These are phyloP conservation scores for Eucalyptus caleyi DNA, from an alignment of 345 rosid species.

Conservation along the genomic window DNA sequence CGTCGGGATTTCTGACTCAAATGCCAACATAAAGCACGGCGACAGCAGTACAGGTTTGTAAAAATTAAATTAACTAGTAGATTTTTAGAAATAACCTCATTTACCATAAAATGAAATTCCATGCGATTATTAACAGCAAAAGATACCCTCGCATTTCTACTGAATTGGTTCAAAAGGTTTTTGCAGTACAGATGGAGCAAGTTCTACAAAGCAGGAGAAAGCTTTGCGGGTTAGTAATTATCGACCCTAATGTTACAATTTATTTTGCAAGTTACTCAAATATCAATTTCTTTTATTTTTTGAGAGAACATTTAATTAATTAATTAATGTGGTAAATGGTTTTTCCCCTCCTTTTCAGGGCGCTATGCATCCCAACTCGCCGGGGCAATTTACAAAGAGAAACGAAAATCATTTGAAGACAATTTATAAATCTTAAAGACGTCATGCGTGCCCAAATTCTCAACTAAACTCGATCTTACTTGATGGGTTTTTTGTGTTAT, in stretches of 20 bases:
- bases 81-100: background rate
- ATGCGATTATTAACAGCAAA: background rate
- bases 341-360: background rate
- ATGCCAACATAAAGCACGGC: background rate
- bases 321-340: background rate
- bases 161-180: constrained; percentile 17
- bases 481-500: too few species aligned
- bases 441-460: background rate
- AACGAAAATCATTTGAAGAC: background rate
- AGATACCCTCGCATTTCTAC: constrained; percentile 3
- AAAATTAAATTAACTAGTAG: background rate
- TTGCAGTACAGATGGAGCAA: constrained; percentile 6
- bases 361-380: constrained; percentile 23
- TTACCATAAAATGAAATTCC: background rate
- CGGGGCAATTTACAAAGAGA: constrained; percentile 1
- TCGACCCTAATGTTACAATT: background rate
- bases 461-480: background rate
- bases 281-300: background rate
- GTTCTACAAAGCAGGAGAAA: constrained; percentile 12
- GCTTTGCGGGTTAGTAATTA: constrained; percentile 7
- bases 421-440: constrained; percentile 5
- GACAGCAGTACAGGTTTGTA: background rate
- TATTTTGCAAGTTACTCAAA: background rate
- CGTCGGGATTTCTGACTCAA: background rate
- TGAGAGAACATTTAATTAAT: background rate